Evolutionary conservation across 148 eudicot species (phyloP), one percentile per base, ranked within the genome.

Genomic region (Camellia sinensis): DNA sequence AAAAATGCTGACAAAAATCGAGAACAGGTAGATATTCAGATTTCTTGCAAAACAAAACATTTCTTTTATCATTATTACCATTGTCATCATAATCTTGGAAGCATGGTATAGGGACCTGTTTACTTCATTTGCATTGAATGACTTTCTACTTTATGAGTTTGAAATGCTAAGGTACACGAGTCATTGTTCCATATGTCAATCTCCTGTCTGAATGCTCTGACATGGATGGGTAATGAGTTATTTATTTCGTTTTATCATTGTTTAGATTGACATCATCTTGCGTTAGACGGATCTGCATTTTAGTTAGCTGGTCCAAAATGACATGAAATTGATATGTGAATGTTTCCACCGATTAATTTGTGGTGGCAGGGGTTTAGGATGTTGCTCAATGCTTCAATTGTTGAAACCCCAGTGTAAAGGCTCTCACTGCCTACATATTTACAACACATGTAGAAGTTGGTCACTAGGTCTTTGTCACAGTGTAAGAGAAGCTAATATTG

Each of bases 1-100:
- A 96, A 96, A 88, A 92, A 93, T 74, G 72, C 92, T 73, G 98
- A 95, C 74, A 89, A 88, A 83, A 96, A 81, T 73, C 91, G 97
- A 50, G 99, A 94, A 57, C 97, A 92, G 94, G 98, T 89, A 78
- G 65, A 62, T 15, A 21, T 73, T 79, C 69, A 57, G n/a, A 65
- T 76, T 65, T 71, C n/a, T 56, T 17, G 41, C 43, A 12, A 48
- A 7, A 64, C 57, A 59, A 15, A 21, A 29, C 3, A 57, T 54
- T 41, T 73, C 9, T 21, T 13, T 73, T 12, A 12, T 7, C 62
- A 53, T 52, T 54, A 54, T 73, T 8, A 6, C 53, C 62, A 22
- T 12, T 3, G 19, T 71, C 59, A 50, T 5, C 50, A 53, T 73
- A 53, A 15, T 73, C 63, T n/a, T 21, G 18, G 8, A 73, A 29